phyloP scores from a whole-genome alignment of 176 grass and related monocot species.

The Bothriochloa decipiens region DNA sequence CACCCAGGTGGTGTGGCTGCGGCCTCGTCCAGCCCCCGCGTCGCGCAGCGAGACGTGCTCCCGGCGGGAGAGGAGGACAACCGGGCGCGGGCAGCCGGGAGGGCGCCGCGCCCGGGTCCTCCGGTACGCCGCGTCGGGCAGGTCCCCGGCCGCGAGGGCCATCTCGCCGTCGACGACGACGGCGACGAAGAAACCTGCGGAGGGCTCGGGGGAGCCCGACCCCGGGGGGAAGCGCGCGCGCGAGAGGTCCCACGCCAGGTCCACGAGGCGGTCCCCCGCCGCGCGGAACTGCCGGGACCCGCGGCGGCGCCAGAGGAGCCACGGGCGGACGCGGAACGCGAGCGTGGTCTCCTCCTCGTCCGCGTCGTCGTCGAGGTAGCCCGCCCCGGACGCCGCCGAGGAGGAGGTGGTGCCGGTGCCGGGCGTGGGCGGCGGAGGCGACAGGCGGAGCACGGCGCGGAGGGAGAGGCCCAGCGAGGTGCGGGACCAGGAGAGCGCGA shows the following conservation, averaged over 20 bases:
- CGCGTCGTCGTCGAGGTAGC: slow-evolving; percentile 33
- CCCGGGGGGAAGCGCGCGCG: slow-evolving; percentile 52
- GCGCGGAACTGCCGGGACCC: slow-evolving; percentile 58
- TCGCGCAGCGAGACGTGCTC: slow-evolving; percentile 68
- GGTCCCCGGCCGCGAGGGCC: slow-evolving; percentile 73
- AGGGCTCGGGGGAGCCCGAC: slow-evolving; percentile 55
- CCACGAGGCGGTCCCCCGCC: slow-evolving; percentile 38
- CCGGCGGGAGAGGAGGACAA: slow-evolving; percentile 48
- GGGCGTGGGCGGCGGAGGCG: not conserved
- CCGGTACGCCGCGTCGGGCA: slow-evolving; percentile 56
- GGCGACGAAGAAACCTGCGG: slow-evolving; percentile 68
- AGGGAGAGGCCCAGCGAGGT: slow-evolving; percentile 68
- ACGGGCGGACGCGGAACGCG: slow-evolving; percentile 68
- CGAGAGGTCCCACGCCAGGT: slow-evolving; percentile 71
- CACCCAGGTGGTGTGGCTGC: slow-evolving; percentile 56
- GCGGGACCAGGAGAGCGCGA: slow-evolving; percentile 75
- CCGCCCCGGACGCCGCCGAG: not conserved
- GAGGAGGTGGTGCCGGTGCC: not conserved
- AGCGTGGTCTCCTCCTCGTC: slow-evolving; percentile 52
- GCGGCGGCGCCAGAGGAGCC: slow-evolving; percentile 63
- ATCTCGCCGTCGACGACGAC: slow-evolving; percentile 70
- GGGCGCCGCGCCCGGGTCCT: slow-evolving; percentile 36
- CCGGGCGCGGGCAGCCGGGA: not conserved
- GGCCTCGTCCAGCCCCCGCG: not conserved
- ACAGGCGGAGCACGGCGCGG: slow-evolving; percentile 64